These are phyloP conservation scores for Lactarius akahatsu DNA, from an alignment of 768 basidiomycete genomes.

Conservation along the genomic window DNA sequence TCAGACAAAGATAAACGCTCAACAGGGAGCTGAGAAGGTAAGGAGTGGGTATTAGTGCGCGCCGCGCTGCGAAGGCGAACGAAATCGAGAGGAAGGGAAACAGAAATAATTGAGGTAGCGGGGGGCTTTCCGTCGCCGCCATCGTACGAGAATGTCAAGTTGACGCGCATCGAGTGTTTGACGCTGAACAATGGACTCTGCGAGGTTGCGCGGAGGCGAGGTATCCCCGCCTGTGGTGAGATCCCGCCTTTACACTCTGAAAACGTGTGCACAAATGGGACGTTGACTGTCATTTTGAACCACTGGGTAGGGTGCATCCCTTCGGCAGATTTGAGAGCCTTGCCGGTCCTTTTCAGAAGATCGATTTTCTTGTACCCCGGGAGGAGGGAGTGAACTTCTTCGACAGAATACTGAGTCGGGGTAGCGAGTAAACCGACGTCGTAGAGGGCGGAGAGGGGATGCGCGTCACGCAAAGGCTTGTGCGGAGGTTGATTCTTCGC, in stretches of 20 bases:
- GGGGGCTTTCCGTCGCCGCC: slow-evolving; percentile 9
- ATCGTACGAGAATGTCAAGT: slow-evolving; percentile 18
- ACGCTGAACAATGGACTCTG: slow-evolving; percentile 18
- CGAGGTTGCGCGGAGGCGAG: slow-evolving; percentile 20
- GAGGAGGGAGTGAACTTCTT: slow-evolving; percentile 52
- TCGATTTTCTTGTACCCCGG: slow-evolving; percentile 45
- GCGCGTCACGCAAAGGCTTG: slow-evolving; percentile 52
- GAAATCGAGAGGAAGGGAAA: slow-evolving; percentile 52
- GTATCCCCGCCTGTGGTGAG: slow-evolving; percentile 19
- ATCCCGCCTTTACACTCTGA: slow-evolving; percentile 7
- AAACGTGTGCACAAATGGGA: slow-evolving; percentile 47
- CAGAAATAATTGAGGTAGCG: slow-evolving; percentile 35
- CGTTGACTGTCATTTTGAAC: slow-evolving; percentile 55
- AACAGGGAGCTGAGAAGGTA: slow-evolving; percentile 27
- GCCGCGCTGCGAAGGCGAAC: slow-evolving; percentile 43
- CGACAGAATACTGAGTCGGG: slow-evolving; percentile 33
- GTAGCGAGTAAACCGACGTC: slow-evolving; percentile 45
- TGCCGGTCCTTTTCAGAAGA: slow-evolving; percentile 52
- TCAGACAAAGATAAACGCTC: slow-evolving; percentile 22
- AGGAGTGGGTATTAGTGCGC: slow-evolving; percentile 20
- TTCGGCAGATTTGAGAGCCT: slow-evolving; percentile 47
- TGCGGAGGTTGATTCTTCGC: slow-evolving; percentile 60
- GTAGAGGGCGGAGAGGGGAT: slow-evolving; percentile 49
- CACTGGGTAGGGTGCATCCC: slow-evolving; percentile 40
- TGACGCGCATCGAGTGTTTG: slow-evolving; percentile 32